Evolutionary conservation across 2,329 filamentous ascomycete species (phyloP).

Genomic region (Scytalidium sp.): DNA sequence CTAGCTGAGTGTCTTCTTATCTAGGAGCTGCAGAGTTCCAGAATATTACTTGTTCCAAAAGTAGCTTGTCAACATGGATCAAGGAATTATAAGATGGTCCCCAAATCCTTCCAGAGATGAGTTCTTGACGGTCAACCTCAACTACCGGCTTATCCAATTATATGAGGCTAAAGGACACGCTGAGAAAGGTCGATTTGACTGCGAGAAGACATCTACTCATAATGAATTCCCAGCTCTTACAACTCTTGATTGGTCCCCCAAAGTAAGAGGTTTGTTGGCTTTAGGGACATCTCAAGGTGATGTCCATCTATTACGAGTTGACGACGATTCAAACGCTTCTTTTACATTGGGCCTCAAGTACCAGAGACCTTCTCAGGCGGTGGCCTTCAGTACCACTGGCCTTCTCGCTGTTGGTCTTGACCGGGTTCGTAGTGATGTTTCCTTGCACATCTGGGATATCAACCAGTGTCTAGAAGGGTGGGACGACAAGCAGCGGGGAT

Average conservation of each 20-base stretch:
- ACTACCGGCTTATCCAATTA: slow-evolving; percentile 59
- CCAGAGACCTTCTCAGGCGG: slow-evolving; percentile 74
- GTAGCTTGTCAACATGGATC: slow-evolving; percentile 21
- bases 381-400: slow-evolving; percentile 72
- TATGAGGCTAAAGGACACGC: slow-evolving; percentile 61
- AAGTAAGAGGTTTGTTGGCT: slow-evolving; percentile 63
- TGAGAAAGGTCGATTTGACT: slow-evolving; percentile 54
- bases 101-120: slow-evolving; percentile 55
- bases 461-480: slow-evolving; percentile 53
- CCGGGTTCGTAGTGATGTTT: slow-evolving; percentile 76
- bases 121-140: slow-evolving; percentile 64
- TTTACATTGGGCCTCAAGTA: slow-evolving; percentile 70
- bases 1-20: not conserved
- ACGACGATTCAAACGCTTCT: slow-evolving; percentile 65
- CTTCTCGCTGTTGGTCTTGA: slow-evolving; percentile 77
- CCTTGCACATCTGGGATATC: slow-evolving; percentile 80
- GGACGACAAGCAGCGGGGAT: slow-evolving; percentile 46
- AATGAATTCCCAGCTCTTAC: slow-evolving; percentile 61
- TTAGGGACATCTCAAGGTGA: slow-evolving; percentile 74
- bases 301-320: slow-evolving; percentile 70
- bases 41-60: not conserved
- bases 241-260: slow-evolving; percentile 64
- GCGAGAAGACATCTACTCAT: slow-evolving; percentile 53
- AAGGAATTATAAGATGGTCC: slow-evolving; percentile 64
- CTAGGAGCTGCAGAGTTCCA: not conserved